Conservation (phyloP, 2,329 filamentous ascomycete genomes). For the Hypoxylon sp. region DNA sequence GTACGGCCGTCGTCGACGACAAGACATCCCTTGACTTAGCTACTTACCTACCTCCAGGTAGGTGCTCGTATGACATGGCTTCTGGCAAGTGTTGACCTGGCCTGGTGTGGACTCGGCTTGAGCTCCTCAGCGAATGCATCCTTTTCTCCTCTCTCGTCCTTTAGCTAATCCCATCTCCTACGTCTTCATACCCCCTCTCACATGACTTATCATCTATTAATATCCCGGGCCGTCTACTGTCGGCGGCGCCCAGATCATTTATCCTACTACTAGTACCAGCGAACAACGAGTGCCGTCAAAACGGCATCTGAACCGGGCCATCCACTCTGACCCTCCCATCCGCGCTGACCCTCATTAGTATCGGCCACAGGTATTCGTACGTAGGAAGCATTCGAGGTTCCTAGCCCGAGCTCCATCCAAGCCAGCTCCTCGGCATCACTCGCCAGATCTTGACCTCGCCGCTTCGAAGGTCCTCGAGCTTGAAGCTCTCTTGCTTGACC, state of each 20-base stretch:
- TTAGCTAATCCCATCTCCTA: not conserved
- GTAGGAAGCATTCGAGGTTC: constrained; percentile 40
- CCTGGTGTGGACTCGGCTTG: constrained; percentile 4
- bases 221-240: not conserved
- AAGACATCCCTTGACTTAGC: constrained; percentile 14
- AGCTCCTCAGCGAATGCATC: constrained; percentile 28
- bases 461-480: constrained; percentile 87
- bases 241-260: not conserved
- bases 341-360: constrained; percentile 39
- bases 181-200: constrained; percentile 6
- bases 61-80: constrained; percentile 15
- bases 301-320: constrained; percentile 30
- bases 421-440: constrained; percentile 89
- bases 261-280: not conserved
- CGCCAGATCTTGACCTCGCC: constrained; percentile 98
- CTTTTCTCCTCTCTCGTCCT: not conserved
- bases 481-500: constrained; percentile 92
- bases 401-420: constrained; percentile 81
- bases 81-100: not conserved
- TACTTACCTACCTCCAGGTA: no score
- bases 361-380: constrained; percentile 41
- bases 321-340: constrained; percentile 40
- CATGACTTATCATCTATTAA: constrained; percentile 21
- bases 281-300: constrained; percentile 5
- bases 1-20: constrained; percentile 6